phyloP scores from a whole-genome alignment of 106 monocot genomes.

The Allium cepa region DNA sequence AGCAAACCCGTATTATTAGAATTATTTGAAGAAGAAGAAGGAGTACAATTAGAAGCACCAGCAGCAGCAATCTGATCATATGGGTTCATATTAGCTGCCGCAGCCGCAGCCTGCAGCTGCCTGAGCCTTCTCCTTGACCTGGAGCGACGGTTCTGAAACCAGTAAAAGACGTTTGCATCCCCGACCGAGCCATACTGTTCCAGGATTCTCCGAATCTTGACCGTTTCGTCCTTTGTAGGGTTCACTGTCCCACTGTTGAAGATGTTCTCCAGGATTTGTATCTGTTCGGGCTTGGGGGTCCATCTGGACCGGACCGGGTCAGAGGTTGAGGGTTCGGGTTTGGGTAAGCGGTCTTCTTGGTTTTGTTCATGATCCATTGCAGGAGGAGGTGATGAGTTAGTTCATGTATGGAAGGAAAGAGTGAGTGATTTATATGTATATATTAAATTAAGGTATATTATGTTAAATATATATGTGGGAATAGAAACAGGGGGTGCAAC shows the following conservation, averaged over 20 bases:
- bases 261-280: slow-evolving; percentile 92
- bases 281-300: slow-evolving; percentile 98
- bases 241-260: slow-evolving; percentile 99
- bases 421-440: too few relatives aligned
- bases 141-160: slow-evolving; percentile 98
- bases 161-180: slow-evolving; percentile 98
- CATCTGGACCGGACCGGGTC: slow-evolving; percentile 81
- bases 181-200: slow-evolving; percentile 90
- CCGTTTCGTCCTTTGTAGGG: slow-evolving; percentile 87
- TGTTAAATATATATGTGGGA: too few relatives aligned
- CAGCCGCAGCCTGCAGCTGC: slow-evolving; percentile 60
- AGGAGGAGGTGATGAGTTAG: background rate
- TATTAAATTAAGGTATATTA: too few relatives aligned
- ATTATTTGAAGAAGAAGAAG: slow-evolving; percentile 3
- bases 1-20: too few relatives aligned
- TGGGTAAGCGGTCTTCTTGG: background rate
- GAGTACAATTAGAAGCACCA: slow-evolving; percentile 4
- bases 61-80: background rate
- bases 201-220: slow-evolving; percentile 77
- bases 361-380: slow-evolving; percentile 1
- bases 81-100: background rate
- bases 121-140: slow-evolving; percentile 85
- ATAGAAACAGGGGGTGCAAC: too few relatives aligned
- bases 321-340: slow-evolving; percentile 2
- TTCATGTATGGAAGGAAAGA: too few relatives aligned